phyloP scores from a whole-genome alignment of 2,329 filamentous ascomycete species.

The Cladosporium sphaerospermum region DNA sequence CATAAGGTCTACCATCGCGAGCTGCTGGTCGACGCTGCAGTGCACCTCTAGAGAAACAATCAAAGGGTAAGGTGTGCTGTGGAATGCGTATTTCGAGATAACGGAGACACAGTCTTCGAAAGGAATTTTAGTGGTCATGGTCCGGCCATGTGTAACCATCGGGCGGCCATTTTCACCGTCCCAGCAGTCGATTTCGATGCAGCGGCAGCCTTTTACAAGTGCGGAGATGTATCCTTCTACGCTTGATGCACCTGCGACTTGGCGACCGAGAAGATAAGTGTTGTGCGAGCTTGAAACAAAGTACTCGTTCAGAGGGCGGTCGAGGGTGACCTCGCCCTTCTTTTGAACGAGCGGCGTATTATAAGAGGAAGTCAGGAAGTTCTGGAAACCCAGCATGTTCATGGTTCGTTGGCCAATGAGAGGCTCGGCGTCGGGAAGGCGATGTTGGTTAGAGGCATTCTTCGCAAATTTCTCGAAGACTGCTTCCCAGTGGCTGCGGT shows the following conservation, averaged over 20 bases:
- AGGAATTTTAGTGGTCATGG: constrained; percentile 78
- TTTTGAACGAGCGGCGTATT: constrained; percentile 21
- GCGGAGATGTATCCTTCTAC: constrained; percentile 92
- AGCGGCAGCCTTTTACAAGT: constrained; percentile 82
- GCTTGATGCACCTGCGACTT: constrained; percentile 83
- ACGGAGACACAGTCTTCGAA: constrained; percentile 90
- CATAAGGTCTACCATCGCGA: constrained; percentile 84
- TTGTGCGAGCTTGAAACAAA: constrained; percentile 99
- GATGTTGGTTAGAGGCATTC: constrained; percentile 30
- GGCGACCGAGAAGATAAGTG: constrained; percentile 87
- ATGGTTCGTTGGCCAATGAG: constrained; percentile 53
- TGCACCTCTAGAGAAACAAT: constrained; percentile 96
- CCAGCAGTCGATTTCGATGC: constrained; percentile 97
- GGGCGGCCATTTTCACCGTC: constrained; percentile 83
- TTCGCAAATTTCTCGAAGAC: constrained; percentile 50
- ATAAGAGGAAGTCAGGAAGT: constrained; percentile 62
- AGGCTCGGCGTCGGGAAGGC: constrained; percentile 38
- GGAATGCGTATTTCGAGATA: constrained; percentile 91
- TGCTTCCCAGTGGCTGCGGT: constrained; percentile 60
- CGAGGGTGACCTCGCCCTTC: constrained; percentile 45
- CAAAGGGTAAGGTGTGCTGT: constrained; percentile 77
- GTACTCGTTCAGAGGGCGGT: constrained; percentile 89
- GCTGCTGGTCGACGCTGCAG: constrained; percentile 76
- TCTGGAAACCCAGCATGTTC: constrained; percentile 71
- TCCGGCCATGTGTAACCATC: constrained; percentile 84